phyloP scores from a whole-genome alignment of 768 basidiomycete species.

The Arthromyces matolae region DNA sequence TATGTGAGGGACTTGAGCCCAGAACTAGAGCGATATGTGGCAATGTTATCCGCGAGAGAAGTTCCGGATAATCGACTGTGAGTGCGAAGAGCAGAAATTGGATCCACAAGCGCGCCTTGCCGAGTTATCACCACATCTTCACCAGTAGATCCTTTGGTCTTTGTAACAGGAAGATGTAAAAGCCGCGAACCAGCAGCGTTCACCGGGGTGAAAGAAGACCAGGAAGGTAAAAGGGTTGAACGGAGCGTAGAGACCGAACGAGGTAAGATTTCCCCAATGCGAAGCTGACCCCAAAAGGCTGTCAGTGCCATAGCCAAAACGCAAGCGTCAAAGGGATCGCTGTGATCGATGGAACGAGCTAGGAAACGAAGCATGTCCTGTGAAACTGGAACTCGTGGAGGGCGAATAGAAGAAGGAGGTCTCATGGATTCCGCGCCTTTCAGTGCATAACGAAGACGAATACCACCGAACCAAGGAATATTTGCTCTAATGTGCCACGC shows the following conservation, averaged over 20 bases:
- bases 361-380: conserved; percentile 11
- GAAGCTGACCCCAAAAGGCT: conserved; percentile 31
- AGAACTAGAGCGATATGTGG: no score
- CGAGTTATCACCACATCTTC: conserved; percentile 15
- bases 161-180: conserved; percentile 24
- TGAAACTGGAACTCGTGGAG: conserved; percentile 20
- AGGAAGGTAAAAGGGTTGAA: conserved; percentile 4
- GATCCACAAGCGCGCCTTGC: conserved; percentile 16
- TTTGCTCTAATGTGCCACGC: conserved; percentile 33
- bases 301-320: conserved; percentile 19
- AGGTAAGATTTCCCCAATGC: conserved; percentile 24
- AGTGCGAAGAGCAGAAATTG: conserved; percentile 17
- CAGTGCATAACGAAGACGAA: conserved; percentile 20
- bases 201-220: background rate
- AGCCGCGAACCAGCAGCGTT: conserved; percentile 9
- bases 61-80: no score
- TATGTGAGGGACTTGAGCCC: no score
- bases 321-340: conserved; percentile 18
- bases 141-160: conserved; percentile 15
- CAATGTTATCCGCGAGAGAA: no score
- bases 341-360: conserved; percentile 6
- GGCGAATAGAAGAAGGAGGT: conserved; percentile 14
- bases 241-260: background rate
- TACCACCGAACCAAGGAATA: conserved; percentile 18
- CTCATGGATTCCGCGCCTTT: conserved; percentile 22